Base-by-base conservation (phyloP, 371 early-diverging fungal species). In the Zopfochytrium polystomum region DNA sequence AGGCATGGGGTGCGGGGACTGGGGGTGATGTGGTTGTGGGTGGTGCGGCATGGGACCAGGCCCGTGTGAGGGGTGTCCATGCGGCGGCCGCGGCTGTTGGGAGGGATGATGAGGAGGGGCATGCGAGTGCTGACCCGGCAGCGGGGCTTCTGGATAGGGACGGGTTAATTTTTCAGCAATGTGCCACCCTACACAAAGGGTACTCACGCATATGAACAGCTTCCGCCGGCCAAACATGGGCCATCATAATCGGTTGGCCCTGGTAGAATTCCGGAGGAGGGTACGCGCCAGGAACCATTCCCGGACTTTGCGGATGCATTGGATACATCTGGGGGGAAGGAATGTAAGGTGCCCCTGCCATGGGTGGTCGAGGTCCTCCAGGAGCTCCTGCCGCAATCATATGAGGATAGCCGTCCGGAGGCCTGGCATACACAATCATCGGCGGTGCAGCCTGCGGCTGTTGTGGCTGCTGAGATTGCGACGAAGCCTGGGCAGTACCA, bases 201-300 rank as follows among this genome's bases (percentile, higher is more conserved):
- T 31, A 34, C 50, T 29, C 23, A 60, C 60, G 52, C 60, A 60
- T 50, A 15, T 60, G 60, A 51, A 60, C 52, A 20, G 60, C 49
- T 49, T 58, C 60, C 31, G n/a, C 52, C 11, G 60, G 5, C 50
- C 52, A 50, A 1, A 26, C 52, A 42, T 52, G 50, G n/a, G 52
- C 44, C 4, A 49, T 22, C 50, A 51, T 43, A 51, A 60, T 60
- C 13, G 60, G 51, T 52, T 60, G 60, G 1, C 38, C 52, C 13
- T 38, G 52, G 29, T 60, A 60, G 52, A n/a, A 60, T 6, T 52
- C 60, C 3, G 43, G 33, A 22, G n/a, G 49, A 13, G 22, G 22
- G 9, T 48, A 26, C 25, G 49, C 22, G 9, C 13, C 9, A 32
- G 48, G 51, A 50, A 32, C 59, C 48, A 59, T 59, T 51, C 48